Evolutionary conservation across 257 asterid genomes (phyloP).

Genomic region (Solanum megistacrolobum): DNA sequence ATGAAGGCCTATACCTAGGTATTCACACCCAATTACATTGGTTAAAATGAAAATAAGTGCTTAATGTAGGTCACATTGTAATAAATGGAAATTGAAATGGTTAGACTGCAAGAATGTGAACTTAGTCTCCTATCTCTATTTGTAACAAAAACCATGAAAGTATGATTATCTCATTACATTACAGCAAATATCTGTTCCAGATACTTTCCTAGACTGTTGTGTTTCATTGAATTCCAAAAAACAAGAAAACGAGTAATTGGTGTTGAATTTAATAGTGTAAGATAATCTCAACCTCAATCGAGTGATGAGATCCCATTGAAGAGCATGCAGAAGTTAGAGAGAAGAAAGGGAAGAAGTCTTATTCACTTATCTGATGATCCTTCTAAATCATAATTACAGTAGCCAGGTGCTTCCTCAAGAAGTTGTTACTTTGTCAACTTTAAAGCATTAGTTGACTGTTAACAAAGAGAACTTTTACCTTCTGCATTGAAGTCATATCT

Average conservation of each 20-base stretch:
- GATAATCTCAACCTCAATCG: not conserved
- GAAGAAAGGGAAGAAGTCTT: not conserved
- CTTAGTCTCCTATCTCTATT: not conserved
- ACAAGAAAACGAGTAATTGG: not conserved
- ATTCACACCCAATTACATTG: not conserved
- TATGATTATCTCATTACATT: not conserved
- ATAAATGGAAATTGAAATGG: not conserved
- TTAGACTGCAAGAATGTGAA: not conserved
- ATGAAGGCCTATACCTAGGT: not conserved
- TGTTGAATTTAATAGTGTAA: not conserved
- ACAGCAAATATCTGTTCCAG: not conserved
- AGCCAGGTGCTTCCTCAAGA: not conserved
- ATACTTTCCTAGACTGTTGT: not conserved
- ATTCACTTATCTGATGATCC: not conserved
- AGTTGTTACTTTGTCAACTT: not conserved
- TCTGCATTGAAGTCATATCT: constrained; percentile 46
- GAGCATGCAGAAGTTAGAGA: not conserved
- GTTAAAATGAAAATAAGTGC: not conserved
- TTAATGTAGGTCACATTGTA: not conserved
- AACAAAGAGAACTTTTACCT: constrained; percentile 34
- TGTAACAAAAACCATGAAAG: not conserved
- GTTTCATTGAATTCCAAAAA: not conserved
- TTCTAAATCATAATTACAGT: not conserved
- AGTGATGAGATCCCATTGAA: not conserved
- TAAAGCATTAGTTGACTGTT: not conserved